These are phyloP conservation scores for Orbilia quercus DNA, from an alignment of 2,329 filamentous ascomycete species.

Conservation along the genomic window DNA sequence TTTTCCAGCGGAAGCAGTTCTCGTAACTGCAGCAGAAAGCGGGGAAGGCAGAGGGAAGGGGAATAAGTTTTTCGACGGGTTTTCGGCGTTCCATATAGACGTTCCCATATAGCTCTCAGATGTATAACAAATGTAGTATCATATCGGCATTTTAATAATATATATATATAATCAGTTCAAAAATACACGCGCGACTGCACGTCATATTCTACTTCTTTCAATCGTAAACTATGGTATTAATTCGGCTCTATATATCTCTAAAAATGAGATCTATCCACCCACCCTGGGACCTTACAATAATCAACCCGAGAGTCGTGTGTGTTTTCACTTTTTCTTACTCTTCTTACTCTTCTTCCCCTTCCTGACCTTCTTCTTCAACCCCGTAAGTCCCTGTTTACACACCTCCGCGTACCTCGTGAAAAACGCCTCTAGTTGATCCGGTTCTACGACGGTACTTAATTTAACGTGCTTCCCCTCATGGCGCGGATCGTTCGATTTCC, in stretches of 20 bases:
- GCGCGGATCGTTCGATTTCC: slow-evolving; percentile 69
- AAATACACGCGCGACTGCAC: neutral
- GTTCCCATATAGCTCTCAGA: slow-evolving; percentile 8
- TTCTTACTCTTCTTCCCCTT: slow-evolving; percentile 84
- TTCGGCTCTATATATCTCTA: too few species aligned
- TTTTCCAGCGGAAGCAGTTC: slow-evolving; percentile 26
- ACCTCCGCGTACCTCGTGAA: slow-evolving; percentile 87
- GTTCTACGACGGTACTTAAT: slow-evolving; percentile 83
- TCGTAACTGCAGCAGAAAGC: too few species aligned
- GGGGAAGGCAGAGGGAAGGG: too few species aligned
- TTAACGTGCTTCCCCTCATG: slow-evolving; percentile 74
- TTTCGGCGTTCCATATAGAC: slow-evolving; percentile 48
- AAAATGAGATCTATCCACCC: too few species aligned
- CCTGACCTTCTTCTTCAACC: slow-evolving; percentile 90
- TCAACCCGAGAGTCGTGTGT: too few species aligned
- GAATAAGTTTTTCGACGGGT: slow-evolving; percentile 11
- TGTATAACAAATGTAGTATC: slow-evolving; percentile 40
- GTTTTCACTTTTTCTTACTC: slow-evolving; percentile 74
- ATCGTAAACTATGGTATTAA: too few species aligned
- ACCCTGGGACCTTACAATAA: too few species aligned
- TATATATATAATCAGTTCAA: neutral
- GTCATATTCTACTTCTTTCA: slow-evolving; percentile 71
- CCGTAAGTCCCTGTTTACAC: slow-evolving; percentile 88
- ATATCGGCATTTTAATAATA: neutral
- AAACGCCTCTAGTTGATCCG: slow-evolving; percentile 80